A percentile compares a stretch with the other conserved stretches of the same genome.
phyloP scores from a whole-genome alignment of 106 monocot species.

The Triglochin maritima region DNA sequence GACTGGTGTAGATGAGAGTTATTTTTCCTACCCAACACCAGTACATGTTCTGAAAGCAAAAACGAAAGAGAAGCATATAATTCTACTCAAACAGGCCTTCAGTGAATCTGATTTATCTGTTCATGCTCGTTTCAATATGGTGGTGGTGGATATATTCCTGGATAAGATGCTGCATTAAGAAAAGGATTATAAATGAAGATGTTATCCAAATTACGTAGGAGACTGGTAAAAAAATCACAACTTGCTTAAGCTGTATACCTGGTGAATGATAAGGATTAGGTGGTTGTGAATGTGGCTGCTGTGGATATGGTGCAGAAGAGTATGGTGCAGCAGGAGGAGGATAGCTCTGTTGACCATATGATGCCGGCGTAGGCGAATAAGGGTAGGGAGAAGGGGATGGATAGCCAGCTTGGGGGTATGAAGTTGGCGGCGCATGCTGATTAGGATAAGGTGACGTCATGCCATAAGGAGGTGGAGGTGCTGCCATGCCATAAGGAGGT shows the following conservation, averaged over 20 bases:
- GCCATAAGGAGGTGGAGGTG: not conserved
- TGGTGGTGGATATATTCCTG: constrained; percentile 36
- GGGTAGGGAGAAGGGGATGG: constrained; percentile 1
- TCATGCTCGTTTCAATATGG: constrained; percentile 21
- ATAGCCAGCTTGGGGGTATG: constrained; percentile 3
- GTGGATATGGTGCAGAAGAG: constrained; percentile 1
- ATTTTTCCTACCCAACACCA: too few relatives aligned
- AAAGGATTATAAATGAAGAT: not conserved
- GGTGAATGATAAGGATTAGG: not conserved
- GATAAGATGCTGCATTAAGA: constrained; percentile 28
- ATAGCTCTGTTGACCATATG: constrained; percentile 1
- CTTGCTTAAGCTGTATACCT: not conserved
- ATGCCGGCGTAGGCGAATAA: constrained; percentile 2
- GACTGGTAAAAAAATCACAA: not conserved
- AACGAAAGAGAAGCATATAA: too few relatives aligned
- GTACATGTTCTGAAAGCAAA: too few relatives aligned
- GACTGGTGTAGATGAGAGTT: too few relatives aligned
- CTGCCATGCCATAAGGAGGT: not conserved
- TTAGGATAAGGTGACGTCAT: not conserved
- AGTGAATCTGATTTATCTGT: too few relatives aligned
- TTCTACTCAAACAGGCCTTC: too few relatives aligned
- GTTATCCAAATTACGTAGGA: not conserved
- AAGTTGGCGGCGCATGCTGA: not conserved
- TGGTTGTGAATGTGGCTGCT: not conserved
- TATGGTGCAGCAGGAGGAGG: constrained; percentile 9